Evolutionary conservation across 208 protist genomes (phyloP).

Genomic region (Lotmaria passim): DNA sequence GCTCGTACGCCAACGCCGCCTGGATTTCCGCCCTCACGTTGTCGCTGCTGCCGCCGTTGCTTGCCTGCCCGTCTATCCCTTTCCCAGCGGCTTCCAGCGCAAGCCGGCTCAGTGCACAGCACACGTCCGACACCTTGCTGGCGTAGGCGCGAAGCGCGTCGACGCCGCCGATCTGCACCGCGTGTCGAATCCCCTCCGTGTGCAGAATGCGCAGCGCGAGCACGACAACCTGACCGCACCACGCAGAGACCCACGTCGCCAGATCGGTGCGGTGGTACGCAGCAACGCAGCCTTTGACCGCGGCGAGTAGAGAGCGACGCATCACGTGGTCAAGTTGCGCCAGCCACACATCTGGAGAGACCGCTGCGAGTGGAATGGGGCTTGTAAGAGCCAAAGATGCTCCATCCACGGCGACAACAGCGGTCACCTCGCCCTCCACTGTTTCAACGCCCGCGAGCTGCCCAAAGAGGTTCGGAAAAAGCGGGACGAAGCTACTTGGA

Average conservation of each 20-base stretch:
- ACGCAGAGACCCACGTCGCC: constrained; percentile 63
- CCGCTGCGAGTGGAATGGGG: constrained; percentile 47
- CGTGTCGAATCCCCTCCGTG: constrained; percentile 65
- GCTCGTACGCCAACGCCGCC: constrained; percentile 60
- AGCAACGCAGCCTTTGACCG: constrained; percentile 48
- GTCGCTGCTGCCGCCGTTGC: not conserved
- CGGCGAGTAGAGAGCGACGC: constrained; percentile 54
- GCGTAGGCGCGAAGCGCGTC: constrained; percentile 57
- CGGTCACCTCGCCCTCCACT: constrained; percentile 41
- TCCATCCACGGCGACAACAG: constrained; percentile 46
- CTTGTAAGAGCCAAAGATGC: constrained; percentile 42
- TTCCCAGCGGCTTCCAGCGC: constrained; percentile 14
- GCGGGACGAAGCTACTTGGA: constrained; percentile 33
- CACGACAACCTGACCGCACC: constrained; percentile 71
- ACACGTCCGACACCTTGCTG: constrained; percentile 56
- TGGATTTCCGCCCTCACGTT: constrained; percentile 33
- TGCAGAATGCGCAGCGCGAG: constrained; percentile 76
- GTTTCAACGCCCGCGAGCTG: constrained; percentile 49
- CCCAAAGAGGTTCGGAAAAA: constrained; percentile 78
- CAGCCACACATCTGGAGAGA: constrained; percentile 74
- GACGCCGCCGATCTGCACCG: constrained; percentile 54
- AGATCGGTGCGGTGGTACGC: constrained; percentile 43
- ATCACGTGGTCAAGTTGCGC: constrained; percentile 61
- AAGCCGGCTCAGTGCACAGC: constrained; percentile 58
- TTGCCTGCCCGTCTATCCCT: not conserved